Conservation (phyloP, 305 asterid species). For the Fraxinus platypoda region DNA sequence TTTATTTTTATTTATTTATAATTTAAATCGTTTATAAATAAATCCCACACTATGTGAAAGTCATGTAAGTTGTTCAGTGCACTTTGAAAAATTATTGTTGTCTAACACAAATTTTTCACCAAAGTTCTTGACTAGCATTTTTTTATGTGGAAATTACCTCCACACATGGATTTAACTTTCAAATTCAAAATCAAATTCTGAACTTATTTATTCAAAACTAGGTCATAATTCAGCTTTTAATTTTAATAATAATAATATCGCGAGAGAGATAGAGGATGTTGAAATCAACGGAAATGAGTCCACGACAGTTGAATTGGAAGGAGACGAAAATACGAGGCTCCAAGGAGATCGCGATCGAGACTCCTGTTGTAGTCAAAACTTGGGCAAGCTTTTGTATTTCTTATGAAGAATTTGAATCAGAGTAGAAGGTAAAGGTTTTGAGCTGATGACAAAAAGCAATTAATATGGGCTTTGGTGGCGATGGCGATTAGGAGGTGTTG, state of each 20-base stretch:
- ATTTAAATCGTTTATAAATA: no score
- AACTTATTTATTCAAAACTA: no score
- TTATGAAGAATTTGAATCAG: constrained; percentile 18
- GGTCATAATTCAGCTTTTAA: no score
- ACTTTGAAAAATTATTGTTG: neutral
- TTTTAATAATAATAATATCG: no score
- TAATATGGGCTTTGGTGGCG: constrained; percentile 20
- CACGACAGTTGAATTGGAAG: constrained; percentile 35
- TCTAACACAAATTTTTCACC: no score
- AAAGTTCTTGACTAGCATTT: no score
- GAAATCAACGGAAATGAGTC: constrained; percentile 24
- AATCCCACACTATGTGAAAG: neutral
- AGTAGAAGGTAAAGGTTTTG: constrained; percentile 1
- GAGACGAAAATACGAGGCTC: constrained; percentile 58
- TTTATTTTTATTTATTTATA: no score
- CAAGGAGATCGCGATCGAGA: constrained; percentile 55
- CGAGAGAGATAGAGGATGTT: constrained; percentile 1
- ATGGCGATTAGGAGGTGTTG: constrained; percentile 29
- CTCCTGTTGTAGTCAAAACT: constrained; percentile 41
- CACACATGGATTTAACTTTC: no score
- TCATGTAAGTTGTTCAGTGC: neutral
- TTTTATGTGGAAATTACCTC: no score
- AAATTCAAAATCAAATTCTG: no score
- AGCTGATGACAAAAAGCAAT: neutral
- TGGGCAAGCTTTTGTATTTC: constrained; percentile 23